phyloP scores from a whole-genome alignment of 2,329 filamentous ascomycete genomes.

The Fusarium anthophilum region DNA sequence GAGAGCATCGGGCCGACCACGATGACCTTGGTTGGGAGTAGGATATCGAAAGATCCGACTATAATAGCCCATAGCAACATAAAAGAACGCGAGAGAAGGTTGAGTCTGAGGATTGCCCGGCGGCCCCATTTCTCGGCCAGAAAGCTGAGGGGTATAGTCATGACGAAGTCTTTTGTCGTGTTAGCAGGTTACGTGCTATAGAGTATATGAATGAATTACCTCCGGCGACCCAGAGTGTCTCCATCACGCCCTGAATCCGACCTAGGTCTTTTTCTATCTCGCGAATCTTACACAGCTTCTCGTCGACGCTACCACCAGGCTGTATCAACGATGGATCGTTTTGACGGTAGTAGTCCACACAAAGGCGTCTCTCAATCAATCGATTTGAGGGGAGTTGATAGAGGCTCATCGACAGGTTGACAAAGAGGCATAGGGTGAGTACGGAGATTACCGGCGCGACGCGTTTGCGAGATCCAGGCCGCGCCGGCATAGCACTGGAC shows the following conservation, averaged over 20 bases:
- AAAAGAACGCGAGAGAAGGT: constrained; percentile 50
- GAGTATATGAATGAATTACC: constrained; percentile 42
- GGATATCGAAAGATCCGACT: constrained; percentile 27
- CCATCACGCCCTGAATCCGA: constrained; percentile 61
- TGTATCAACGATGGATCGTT: constrained; percentile 47
- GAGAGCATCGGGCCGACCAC: constrained; percentile 54
- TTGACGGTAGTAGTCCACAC: constrained; percentile 58
- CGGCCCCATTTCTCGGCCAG: constrained; percentile 56
- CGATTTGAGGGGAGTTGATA: constrained; percentile 59
- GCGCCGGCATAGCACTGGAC: no score
- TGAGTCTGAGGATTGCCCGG: constrained; percentile 53
- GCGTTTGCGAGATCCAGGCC: not conserved
- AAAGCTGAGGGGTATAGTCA: constrained; percentile 60
- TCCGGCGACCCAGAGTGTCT: constrained; percentile 60
- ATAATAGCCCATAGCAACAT: constrained; percentile 40
- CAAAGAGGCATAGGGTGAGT: constrained; percentile 54
- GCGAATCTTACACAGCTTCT: constrained; percentile 64
- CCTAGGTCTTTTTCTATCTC: constrained; percentile 61
- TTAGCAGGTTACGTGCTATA: not conserved
- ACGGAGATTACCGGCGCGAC: constrained; percentile 37
- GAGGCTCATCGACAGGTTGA: constrained; percentile 59
- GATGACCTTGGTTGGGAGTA: constrained; percentile 45
- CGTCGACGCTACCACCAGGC: constrained; percentile 54
- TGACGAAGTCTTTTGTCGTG: constrained; percentile 54
- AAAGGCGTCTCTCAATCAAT: constrained; percentile 58